phyloP scores from a whole-genome alignment of 2,329 filamentous ascomycete species.

The Fusarium clavum region DNA sequence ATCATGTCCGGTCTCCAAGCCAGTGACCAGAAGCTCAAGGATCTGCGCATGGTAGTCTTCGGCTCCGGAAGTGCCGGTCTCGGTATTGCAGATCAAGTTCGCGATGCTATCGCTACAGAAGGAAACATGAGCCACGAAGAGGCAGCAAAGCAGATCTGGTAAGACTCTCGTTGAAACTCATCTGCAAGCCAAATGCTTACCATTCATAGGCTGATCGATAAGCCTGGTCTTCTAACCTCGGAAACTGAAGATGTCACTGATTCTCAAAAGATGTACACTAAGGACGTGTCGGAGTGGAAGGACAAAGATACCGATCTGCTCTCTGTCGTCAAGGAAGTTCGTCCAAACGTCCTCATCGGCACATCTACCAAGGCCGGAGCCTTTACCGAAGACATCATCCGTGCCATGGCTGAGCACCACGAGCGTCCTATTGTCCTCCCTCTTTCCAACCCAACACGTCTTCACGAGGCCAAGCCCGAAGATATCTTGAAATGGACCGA shows the following conservation, averaged over 20 bases:
- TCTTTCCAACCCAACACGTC: constrained; percentile 83
- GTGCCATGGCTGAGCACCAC: constrained; percentile 79
- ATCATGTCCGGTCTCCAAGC: constrained; percentile 82
- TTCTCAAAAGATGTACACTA: constrained; percentile 76
- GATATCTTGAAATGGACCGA: constrained; percentile 84
- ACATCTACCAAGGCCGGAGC: constrained; percentile 82
- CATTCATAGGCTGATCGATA: constrained; percentile 78
- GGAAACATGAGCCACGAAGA: constrained; percentile 75
- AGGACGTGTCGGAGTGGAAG: constrained; percentile 72
- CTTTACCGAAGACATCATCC: constrained; percentile 80
- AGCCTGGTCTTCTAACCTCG: constrained; percentile 78
- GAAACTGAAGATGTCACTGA: constrained; percentile 68
- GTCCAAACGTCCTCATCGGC: constrained; percentile 85
- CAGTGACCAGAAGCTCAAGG: constrained; percentile 71
- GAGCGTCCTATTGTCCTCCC: constrained; percentile 83
- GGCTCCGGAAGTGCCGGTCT: constrained; percentile 85
- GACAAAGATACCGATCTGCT: constrained; percentile 69
- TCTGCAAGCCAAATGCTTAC: neutral
- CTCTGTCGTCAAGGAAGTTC: constrained; percentile 74
- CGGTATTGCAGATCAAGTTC: constrained; percentile 86
- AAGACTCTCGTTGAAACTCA: constrained; percentile 24
- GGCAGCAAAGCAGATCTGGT: constrained; percentile 85
- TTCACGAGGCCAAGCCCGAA: constrained; percentile 83
- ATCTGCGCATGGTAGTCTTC: constrained; percentile 79
- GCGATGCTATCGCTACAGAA: constrained; percentile 80